Percentiles rank a stretch among this genome's conserved stretches.
Evolutionary conservation across 331 rosid species (phyloP).

Genomic region (Cydonia oblonga): DNA sequence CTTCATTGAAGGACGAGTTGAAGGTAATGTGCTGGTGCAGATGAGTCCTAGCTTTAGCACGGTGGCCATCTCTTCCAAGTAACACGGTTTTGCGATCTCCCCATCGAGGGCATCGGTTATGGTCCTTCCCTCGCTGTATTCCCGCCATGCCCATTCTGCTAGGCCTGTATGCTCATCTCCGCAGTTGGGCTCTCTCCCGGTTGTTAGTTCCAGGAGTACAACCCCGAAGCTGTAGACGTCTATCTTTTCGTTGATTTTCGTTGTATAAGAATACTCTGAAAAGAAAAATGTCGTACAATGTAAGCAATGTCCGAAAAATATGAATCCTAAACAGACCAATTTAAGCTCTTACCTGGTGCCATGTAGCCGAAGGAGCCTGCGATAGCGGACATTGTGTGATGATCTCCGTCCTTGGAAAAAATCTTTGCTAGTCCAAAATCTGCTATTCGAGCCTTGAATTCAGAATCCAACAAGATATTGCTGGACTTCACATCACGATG

Average conservation of each 20-base stretch:
- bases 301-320: neutral
- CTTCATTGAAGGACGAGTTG: conserved; percentile 57
- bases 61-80: conserved; percentile 41
- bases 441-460: conserved; percentile 65
- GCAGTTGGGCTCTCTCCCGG: conserved; percentile 48
- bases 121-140: conserved; percentile 36
- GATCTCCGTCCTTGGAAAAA: conserved; percentile 46
- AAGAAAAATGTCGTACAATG: neutral
- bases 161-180: conserved; percentile 43
- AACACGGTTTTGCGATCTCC: conserved; percentile 37
- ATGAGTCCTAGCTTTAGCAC: conserved; percentile 66
- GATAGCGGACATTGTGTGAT: conserved; percentile 37
- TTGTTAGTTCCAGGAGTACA: conserved; percentile 64
- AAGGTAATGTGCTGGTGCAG: conserved; percentile 57
- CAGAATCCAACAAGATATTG: conserved; percentile 66
- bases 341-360: conserved; percentile 59
- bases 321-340: neutral
- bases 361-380: conserved; percentile 86
- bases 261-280: conserved; percentile 67
- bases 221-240: conserved; percentile 83
- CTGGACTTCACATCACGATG: conserved; percentile 79
- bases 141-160: conserved; percentile 74
- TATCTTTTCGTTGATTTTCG: conserved; percentile 58
- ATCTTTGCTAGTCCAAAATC: conserved; percentile 91
- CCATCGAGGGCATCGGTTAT: conserved; percentile 38